These are phyloP conservation scores for Stachybotrys echinatus DNA, from an alignment of 2,329 filamentous ascomycete species.

Conservation along the genomic window DNA sequence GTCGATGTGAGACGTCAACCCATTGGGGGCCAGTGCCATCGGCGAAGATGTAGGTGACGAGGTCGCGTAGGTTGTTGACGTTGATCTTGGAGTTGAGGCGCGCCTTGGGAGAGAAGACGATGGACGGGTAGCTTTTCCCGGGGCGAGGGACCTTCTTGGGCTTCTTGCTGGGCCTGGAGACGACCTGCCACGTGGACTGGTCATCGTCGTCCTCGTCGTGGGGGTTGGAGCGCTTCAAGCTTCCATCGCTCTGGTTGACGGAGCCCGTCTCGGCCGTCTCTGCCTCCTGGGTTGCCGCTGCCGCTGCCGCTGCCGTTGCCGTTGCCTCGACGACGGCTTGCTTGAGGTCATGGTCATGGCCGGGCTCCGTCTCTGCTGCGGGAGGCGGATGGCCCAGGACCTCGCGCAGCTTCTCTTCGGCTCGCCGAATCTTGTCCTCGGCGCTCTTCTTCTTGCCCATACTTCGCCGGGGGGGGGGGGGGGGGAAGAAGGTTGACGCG, in stretches of 20 bases:
- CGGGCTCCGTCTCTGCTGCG: constrained; percentile 1
- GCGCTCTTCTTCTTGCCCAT: neutral
- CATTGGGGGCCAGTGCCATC: constrained; percentile 61
- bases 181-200: constrained; percentile 48
- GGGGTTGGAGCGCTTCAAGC: constrained; percentile 44
- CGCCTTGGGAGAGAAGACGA: constrained; percentile 51
- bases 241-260: constrained; percentile 26
- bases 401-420: neutral
- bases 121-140: constrained; percentile 52
- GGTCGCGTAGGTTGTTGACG: constrained; percentile 56
- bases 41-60: constrained; percentile 62
- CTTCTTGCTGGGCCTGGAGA: constrained; percentile 51
- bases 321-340: no score
- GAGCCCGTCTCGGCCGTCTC: constrained; percentile 4
- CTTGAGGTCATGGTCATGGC: neutral
- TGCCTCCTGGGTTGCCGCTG: constrained; percentile 5
- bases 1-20: constrained; percentile 57
- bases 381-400: neutral
- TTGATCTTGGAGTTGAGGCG: constrained; percentile 58
- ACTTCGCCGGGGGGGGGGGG: neutral
- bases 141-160: constrained; percentile 55
- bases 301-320: no score
- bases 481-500: neutral
- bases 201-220: constrained; percentile 35
- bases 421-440: neutral